Percentiles rank a stretch among this genome's conserved stretches.
Conservation (phyloP, 1,139 yeast species). For the Pichia sp. region DNA sequence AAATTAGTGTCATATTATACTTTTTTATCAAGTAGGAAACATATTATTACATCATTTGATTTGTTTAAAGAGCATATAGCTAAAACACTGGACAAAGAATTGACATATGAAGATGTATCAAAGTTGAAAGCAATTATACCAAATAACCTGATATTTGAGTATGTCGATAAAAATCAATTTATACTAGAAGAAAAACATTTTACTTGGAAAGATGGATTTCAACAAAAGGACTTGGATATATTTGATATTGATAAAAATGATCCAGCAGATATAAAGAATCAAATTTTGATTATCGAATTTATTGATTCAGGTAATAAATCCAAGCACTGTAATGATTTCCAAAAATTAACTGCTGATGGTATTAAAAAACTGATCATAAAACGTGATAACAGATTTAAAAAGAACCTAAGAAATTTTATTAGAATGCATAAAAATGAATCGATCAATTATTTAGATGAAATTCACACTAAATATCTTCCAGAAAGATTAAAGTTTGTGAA, state of each 20-base stretch:
- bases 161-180: constrained; percentile 67
- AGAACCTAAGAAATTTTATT: constrained; percentile 39
- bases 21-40: constrained; percentile 48
- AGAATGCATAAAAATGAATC: constrained; percentile 29
- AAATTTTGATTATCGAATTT: constrained; percentile 68
- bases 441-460: constrained; percentile 30
- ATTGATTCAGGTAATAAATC: constrained; percentile 37
- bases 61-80: constrained; percentile 43
- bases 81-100: constrained; percentile 34
- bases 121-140: constrained; percentile 60
- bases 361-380: constrained; percentile 55
- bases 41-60: constrained; percentile 48
- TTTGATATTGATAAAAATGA: constrained; percentile 38
- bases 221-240: constrained; percentile 44
- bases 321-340: constrained; percentile 2
- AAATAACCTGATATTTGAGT: constrained; percentile 59
- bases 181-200: constrained; percentile 42
- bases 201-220: constrained; percentile 38
- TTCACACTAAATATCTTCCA: constrained; percentile 42
- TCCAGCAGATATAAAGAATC: constrained; percentile 32
- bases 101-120: constrained; percentile 51
- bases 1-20: constrained; percentile 50
- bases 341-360: constrained; percentile 33
- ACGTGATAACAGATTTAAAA: constrained; percentile 48
- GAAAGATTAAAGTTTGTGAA: constrained; percentile 38